Base-by-base conservation (phyloP, 75 land plant genomes). In the Pinus albicaulis region DNA sequence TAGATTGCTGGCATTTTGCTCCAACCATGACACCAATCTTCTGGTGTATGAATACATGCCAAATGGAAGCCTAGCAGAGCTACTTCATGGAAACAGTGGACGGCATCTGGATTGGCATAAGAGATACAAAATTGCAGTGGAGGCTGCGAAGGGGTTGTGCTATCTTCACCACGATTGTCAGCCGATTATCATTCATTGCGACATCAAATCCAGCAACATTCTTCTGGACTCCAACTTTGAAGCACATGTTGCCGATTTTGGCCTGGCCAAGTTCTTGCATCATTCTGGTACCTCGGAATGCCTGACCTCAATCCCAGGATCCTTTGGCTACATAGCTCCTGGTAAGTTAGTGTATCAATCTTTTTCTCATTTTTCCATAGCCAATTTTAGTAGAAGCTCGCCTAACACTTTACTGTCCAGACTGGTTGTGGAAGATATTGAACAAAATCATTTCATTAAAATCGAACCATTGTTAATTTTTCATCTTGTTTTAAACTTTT, bases 321-420 rank as follows among this genome's bases (percentile, higher is more conserved):
- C 94, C 55, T 92, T 89, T 60, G 94, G 92, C 81, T 92, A 92
- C 88, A 92, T 92, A 59, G 94, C 94, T 31, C 94, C 92, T 59
- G 94, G 92, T 92, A 80, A 15, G 65, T 48, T 55, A 36, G 38
- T 1, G 22, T 23, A n/a, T n/a, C n/a, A n/a, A n/a, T n/a, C n/a
- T n/a, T n/a, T n/a, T n/a, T n/a, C n/a, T n/a, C n/a, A n/a, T n/a
- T n/a, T n/a, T n/a, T n/a, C n/a, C n/a, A n/a, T n/a, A n/a, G n/a
- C n/a, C n/a, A n/a, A n/a, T n/a, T n/a, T n/a, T n/a, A n/a, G n/a
- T n/a, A n/a, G n/a, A n/a, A n/a, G n/a, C n/a, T n/a, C n/a, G n/a
- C n/a, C n/a, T n/a, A n/a, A n/a, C n/a, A n/a, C n/a, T n/a, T n/a
- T n/a, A n/a, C n/a, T n/a, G n/a, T n/a, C n/a, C n/a, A n/a, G n/a